Evolutionary conservation across 257 asterid genomes (phyloP).

Genomic region (Gardenia jasminoides): DNA sequence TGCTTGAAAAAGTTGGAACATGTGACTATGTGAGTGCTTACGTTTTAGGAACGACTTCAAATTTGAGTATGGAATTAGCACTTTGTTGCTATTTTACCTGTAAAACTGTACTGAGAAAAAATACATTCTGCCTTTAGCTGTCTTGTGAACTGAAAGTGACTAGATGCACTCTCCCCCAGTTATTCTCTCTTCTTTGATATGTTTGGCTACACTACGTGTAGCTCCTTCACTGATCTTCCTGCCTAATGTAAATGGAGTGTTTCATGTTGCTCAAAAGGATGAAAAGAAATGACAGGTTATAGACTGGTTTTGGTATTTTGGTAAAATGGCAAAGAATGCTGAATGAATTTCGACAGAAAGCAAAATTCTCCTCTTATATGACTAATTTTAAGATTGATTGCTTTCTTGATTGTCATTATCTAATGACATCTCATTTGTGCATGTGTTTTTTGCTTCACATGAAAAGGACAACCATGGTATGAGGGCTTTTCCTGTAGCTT

Average conservation of each 20-base stretch:
- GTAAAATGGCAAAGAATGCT: neutral
- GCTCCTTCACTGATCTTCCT: neutral
- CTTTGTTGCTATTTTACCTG: neutral
- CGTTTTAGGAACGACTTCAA: neutral
- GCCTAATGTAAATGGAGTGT: neutral
- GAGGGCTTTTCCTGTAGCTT: neutral
- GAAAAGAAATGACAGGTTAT: neutral
- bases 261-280: neutral
- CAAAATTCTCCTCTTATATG: neutral
- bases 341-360: neutral
- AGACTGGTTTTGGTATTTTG: neutral
- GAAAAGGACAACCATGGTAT: neutral
- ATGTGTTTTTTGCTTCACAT: neutral
- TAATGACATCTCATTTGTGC: neutral
- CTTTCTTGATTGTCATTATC: neutral
- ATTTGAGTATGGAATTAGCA: neutral
- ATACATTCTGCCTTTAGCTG: neutral
- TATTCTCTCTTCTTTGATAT: neutral
- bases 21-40: slow-evolving; percentile 74
- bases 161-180: neutral
- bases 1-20: slow-evolving; percentile 53
- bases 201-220: too few relatives aligned
- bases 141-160: neutral
- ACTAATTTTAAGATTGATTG: neutral
- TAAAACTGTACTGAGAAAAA: neutral